phyloP scores from a whole-genome alignment of 495 filamentous ascomycete genomes.

The Xylaria scruposa region DNA sequence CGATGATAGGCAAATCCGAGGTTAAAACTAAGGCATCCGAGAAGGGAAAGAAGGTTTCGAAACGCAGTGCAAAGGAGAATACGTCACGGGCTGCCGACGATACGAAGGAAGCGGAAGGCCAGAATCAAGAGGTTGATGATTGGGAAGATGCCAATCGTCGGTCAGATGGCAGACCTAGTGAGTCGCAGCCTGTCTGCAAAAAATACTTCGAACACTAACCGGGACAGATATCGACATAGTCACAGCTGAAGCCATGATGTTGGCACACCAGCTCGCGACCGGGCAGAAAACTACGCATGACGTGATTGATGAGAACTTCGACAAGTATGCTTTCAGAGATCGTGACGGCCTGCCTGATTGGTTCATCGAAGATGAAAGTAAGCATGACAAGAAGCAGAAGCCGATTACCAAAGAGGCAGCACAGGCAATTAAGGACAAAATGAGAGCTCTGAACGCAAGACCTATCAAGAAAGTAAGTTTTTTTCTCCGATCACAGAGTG shows the following conservation, averaged over 20 bases:
- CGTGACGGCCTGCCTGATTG: constrained; percentile 93
- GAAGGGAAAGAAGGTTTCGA: constrained; percentile 32
- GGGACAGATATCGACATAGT: constrained; percentile 93
- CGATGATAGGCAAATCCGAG: constrained; percentile 26
- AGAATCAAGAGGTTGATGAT: constrained; percentile 60
- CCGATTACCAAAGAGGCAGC: constrained; percentile 91
- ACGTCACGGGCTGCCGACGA: constrained; percentile 40
- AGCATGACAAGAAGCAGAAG: constrained; percentile 81
- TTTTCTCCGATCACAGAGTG: background rate
- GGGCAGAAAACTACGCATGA: constrained; percentile 80
- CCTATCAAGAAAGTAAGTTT: constrained; percentile 86
- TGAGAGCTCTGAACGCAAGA: constrained; percentile 90
- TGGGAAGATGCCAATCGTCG: constrained; percentile 71
- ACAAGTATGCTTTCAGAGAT: constrained; percentile 90
- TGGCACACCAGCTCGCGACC: constrained; percentile 90
- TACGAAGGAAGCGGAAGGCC: constrained; percentile 56
- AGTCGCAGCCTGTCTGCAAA: constrained; percentile 29
- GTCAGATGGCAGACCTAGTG: constrained; percentile 73
- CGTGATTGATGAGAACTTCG: constrained; percentile 89
- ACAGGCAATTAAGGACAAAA: constrained; percentile 92
- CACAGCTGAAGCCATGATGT: constrained; percentile 97
- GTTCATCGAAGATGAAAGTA: constrained; percentile 93
- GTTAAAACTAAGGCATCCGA: constrained; percentile 13
- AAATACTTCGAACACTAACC: constrained; percentile 37
- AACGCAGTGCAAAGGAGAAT: constrained; percentile 38